A percentile compares a stretch with the other conserved stretches of the same genome.
Conservation (phyloP, 768 basidiomycete species). For the Coprinopsis sp. region DNA sequence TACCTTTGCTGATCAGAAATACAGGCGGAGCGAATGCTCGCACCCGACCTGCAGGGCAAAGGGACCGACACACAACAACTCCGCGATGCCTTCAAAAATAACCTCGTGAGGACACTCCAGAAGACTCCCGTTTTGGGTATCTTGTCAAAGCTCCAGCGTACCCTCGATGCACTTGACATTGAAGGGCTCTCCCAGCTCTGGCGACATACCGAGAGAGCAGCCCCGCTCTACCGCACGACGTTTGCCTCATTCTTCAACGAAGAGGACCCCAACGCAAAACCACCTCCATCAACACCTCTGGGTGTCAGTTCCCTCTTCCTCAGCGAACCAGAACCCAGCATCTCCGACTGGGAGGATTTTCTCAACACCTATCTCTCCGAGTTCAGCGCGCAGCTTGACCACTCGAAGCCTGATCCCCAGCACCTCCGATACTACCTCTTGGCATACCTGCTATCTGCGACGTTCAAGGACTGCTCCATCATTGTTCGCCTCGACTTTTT, state of each 20-base stretch:
- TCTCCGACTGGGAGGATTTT: slow-evolving; percentile 65
- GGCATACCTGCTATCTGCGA: slow-evolving; percentile 82
- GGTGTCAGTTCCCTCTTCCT: slow-evolving; percentile 29
- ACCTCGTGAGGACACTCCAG: slow-evolving; percentile 46
- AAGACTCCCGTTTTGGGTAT: slow-evolving; percentile 47
- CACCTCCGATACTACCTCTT: slow-evolving; percentile 60
- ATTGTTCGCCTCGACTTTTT: slow-evolving; percentile 34
- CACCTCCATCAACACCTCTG: slow-evolving; percentile 24
- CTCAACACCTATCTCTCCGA: slow-evolving; percentile 46
- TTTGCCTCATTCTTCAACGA: slow-evolving; percentile 19
- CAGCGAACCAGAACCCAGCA: slow-evolving; percentile 44
- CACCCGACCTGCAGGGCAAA: slow-evolving; percentile 12
- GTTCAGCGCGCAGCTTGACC: slow-evolving; percentile 26
- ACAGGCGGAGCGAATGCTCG: slow-evolving; percentile 27
- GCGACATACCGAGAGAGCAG: slow-evolving; percentile 24
- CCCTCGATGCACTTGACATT: slow-evolving; percentile 79
- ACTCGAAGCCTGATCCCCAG: slow-evolving; percentile 33
- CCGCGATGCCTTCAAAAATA: slow-evolving; percentile 46
- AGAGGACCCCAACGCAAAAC: slow-evolving; percentile 5
- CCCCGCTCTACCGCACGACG: slow-evolving; percentile 19
- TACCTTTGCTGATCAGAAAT: not conserved
- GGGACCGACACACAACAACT: slow-evolving; percentile 23
- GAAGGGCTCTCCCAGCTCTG: slow-evolving; percentile 65
- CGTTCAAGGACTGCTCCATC: slow-evolving; percentile 93
- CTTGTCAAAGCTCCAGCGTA: slow-evolving; percentile 62